A percentile compares a stretch with the other conserved stretches of the same genome.
phyloP scores from a whole-genome alignment of 805 yeast genomes.

The Clavispora carvajalis region DNA sequence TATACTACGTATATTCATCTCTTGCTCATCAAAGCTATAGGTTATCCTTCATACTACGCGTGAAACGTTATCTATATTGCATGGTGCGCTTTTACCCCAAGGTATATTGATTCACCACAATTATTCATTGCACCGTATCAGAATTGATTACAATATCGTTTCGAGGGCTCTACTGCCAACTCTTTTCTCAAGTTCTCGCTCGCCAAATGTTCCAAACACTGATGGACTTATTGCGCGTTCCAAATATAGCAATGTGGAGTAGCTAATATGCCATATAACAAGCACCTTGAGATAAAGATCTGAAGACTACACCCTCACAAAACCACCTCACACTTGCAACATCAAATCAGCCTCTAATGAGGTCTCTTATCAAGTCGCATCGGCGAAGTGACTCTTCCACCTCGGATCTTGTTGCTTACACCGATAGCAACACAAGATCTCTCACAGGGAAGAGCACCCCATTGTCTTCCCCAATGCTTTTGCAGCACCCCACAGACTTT shows the following conservation, averaged over 20 bases:
- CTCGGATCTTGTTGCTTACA: constrained; percentile 9
- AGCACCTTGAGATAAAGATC: background rate
- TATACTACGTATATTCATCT: too few relatives aligned
- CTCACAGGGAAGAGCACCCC: constrained; percentile 2
- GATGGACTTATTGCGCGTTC: background rate
- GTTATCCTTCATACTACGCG: too few relatives aligned
- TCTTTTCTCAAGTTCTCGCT: too few relatives aligned
- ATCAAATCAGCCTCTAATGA: constrained; percentile 4
- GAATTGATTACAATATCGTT: too few relatives aligned
- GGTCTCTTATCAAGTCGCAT: constrained; percentile 16
- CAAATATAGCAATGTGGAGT: background rate
- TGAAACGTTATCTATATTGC: too few relatives aligned
- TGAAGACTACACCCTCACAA: background rate
- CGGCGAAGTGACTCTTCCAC: constrained; percentile 14
- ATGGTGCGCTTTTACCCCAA: too few relatives aligned
- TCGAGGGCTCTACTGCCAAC: too few relatives aligned
- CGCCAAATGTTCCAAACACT: background rate
- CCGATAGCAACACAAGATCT: background rate
- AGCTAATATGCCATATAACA: background rate
- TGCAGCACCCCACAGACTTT: constrained; percentile 3
- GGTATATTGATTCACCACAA: too few relatives aligned
- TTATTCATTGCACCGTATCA: too few relatives aligned
- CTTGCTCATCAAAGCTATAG: too few relatives aligned
- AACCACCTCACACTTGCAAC: background rate
- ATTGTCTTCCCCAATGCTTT: constrained; percentile 3